phyloP scores from a whole-genome alignment of 306 rosid species.

The Hippophae gyantsensis region DNA sequence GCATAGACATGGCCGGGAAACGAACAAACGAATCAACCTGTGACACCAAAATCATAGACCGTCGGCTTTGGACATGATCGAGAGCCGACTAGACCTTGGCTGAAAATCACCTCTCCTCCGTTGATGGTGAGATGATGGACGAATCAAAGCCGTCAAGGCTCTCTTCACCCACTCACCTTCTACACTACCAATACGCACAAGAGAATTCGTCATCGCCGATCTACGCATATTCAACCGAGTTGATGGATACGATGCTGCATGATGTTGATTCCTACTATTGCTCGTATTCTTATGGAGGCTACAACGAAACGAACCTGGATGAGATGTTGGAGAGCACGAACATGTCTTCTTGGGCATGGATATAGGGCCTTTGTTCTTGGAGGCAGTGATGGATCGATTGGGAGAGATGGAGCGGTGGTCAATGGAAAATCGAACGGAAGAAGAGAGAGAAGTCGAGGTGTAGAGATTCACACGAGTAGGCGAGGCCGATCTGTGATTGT shows the following conservation, averaged over 20 bases:
- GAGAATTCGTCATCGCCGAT: constrained; percentile 93
- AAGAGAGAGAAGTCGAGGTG: constrained; percentile 25
- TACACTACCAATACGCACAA: constrained; percentile 82
- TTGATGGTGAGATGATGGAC: constrained; percentile 88
- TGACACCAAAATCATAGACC: constrained; percentile 26
- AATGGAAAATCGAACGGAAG: constrained; percentile 64
- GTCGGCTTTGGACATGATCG: constrained; percentile 48
- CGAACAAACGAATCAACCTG: constrained; percentile 33
- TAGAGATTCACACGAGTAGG: constrained; percentile 83
- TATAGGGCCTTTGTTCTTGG: constrained; percentile 48
- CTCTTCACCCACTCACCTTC: constrained; percentile 94
- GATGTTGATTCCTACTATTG: constrained; percentile 8
- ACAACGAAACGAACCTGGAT: constrained; percentile 90
- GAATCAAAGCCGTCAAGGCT: constrained; percentile 72
- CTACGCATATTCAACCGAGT: constrained; percentile 73
- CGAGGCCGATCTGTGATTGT: constrained; percentile 40
- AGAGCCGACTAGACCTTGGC: constrained; percentile 74
- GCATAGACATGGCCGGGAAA: constrained; percentile 21
- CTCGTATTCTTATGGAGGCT: constrained; percentile 59
- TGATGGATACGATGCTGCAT: constrained; percentile 35
- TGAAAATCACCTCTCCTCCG: constrained; percentile 55
- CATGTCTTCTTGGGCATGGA: constrained; percentile 55
- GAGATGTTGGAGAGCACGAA: constrained; percentile 87
- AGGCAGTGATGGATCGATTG: constrained; percentile 51
- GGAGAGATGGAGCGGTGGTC: constrained; percentile 75